A percentile compares a stretch with the other conserved stretches of the same genome.
Evolutionary conservation across 352 stramenopile genomes (phyloP).

Genomic region (Aphanomyces astaci): DNA sequence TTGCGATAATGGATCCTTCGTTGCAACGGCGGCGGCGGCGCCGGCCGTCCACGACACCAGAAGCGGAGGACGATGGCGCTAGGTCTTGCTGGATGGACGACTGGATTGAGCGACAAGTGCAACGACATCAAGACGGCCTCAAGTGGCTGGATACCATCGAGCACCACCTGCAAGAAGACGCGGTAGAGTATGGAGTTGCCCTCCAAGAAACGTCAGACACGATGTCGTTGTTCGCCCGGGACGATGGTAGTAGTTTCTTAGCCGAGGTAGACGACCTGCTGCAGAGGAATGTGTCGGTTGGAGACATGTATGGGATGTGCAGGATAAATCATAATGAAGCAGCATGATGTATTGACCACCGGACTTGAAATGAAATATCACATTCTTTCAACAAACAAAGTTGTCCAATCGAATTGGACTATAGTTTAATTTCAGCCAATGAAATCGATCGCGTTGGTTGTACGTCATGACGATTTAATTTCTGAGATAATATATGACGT

Average conservation of each 20-base stretch:
- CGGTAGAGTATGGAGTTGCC: neutral
- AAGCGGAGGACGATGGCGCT: neutral
- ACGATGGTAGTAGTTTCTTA: neutral
- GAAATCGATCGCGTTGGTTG: neutral
- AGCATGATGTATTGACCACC: neutral
- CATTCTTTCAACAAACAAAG: too few relatives aligned
- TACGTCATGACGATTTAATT: neutral
- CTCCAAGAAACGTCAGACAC: neutral
- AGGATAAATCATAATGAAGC: neutral
- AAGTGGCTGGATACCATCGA: neutral
- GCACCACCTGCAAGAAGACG: neutral
- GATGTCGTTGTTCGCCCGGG: neutral
- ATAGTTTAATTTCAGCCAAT: constrained; percentile 4
- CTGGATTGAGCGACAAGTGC: constrained; percentile 2
- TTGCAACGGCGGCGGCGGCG: neutral
- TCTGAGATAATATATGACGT: neutral
- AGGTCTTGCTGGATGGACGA: constrained; percentile 1
- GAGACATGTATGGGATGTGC: neutral
- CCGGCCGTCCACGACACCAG: neutral
- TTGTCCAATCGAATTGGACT: neutral
- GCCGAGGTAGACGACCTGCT: neutral
- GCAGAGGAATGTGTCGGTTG: neutral
- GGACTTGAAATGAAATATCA: too few relatives aligned
- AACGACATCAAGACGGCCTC: neutral
- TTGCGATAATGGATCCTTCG: neutral